Conservation (phyloP, 2,329 filamentous ascomycete species). For the Cladosporium phlei region DNA sequence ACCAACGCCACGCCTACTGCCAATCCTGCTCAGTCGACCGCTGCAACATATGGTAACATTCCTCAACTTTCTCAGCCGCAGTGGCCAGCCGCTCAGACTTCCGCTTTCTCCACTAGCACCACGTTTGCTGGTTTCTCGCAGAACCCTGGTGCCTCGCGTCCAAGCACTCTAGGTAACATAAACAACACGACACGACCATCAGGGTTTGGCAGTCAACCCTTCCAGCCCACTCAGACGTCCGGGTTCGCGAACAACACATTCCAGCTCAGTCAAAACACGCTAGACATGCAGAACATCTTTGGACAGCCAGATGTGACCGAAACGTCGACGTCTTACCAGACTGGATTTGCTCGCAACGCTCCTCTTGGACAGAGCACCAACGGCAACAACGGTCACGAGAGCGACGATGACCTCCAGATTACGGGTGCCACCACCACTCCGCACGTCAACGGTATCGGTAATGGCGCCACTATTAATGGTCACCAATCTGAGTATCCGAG, state of each 20-base stretch:
- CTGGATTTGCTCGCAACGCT: not conserved
- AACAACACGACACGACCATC: not conserved
- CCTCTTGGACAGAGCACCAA: not conserved
- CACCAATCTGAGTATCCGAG: constrained; percentile 15
- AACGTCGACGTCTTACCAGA: not conserved
- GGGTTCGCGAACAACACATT: not conserved
- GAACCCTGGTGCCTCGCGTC: not conserved
- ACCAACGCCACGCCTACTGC: not conserved
- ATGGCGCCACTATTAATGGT: constrained; percentile 16
- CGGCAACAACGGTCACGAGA: not conserved
- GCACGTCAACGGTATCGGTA: constrained; percentile 6
- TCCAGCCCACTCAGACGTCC: not conserved
- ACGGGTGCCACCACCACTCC: not conserved
- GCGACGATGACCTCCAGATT: not conserved
- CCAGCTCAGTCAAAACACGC: not conserved
- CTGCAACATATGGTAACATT: no score
- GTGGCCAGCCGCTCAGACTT: constrained; percentile 3
- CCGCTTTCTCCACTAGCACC: not conserved
- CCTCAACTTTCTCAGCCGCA: not conserved
- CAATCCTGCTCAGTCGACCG: not conserved
- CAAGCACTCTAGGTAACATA: not conserved
- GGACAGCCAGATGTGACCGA: not conserved
- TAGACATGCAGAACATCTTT: not conserved
- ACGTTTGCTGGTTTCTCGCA: not conserved
- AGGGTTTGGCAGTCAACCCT: not conserved